phyloP scores from a whole-genome alignment of 768 basidiomycete genomes.

The Amanita subjunquillea region DNA sequence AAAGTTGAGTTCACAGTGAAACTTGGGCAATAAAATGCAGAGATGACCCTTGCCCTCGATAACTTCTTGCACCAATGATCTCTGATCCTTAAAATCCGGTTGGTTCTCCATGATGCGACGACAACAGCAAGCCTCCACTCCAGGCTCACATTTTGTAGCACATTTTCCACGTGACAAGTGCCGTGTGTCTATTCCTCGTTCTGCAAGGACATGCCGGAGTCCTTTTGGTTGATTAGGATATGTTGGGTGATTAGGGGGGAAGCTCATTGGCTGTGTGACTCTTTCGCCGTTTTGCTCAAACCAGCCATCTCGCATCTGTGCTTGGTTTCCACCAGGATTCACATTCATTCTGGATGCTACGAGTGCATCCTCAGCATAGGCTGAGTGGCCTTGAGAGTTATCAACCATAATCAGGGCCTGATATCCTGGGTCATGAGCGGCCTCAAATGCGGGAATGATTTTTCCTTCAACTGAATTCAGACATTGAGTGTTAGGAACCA shows the following conservation, averaged over 20 bases:
- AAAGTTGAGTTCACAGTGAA: too few relatives aligned
- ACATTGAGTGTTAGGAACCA: too few relatives aligned
- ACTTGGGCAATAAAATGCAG: too few relatives aligned
- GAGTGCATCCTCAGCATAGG: conserved; percentile 26
- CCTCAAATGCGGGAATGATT: conserved; percentile 21
- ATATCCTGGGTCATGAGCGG: conserved; percentile 19
- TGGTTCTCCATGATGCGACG: too few relatives aligned
- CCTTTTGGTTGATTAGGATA: conserved; percentile 15
- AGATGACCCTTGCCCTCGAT: too few relatives aligned
- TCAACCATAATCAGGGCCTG: conserved; percentile 28
- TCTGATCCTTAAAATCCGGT: too few relatives aligned
- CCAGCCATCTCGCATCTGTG: conserved; percentile 21
- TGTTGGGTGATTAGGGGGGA: conserved; percentile 20
- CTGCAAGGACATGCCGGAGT: too few relatives aligned
- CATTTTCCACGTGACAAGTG: too few relatives aligned
- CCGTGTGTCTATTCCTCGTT: too few relatives aligned
- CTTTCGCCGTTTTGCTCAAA: conserved; percentile 14
- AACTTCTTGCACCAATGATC: too few relatives aligned
- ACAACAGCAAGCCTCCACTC: too few relatives aligned
- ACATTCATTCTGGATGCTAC: conserved; percentile 23
- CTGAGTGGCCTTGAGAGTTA: conserved; percentile 31
- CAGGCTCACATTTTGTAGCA: too few relatives aligned
- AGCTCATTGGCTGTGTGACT: conserved; percentile 23
- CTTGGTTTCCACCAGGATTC: conserved; percentile 28
- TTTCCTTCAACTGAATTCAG: conserved; percentile 13